Percentiles rank a stretch among this genome's conserved stretches.
Evolutionary conservation across 768 basidiomycete species (phyloP).

Genomic region (Mycena indigotica): DNA sequence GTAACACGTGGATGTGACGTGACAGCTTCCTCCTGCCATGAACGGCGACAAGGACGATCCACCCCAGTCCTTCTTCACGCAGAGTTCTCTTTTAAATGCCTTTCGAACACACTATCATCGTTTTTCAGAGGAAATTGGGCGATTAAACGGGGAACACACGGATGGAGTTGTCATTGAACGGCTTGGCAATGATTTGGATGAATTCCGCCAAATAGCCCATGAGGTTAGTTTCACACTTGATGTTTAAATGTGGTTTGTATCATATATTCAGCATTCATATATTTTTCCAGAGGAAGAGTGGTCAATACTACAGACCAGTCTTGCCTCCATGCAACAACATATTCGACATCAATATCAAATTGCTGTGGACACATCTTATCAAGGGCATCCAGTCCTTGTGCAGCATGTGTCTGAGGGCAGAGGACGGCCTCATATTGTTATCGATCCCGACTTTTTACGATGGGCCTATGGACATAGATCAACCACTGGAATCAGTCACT

Average conservation of each 20-base stretch:
- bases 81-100: not conserved
- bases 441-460: conserved; percentile 26
- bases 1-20: no score
- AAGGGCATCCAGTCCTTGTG: not conserved
- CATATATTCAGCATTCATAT: conserved; percentile 6
- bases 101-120: not conserved
- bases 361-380: not conserved
- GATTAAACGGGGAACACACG: not conserved
- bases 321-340: not conserved
- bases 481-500: conserved; percentile 8
- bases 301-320: not conserved
- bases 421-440: conserved; percentile 30
- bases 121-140: not conserved
- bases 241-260: not conserved
- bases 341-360: not conserved
- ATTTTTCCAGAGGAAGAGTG: conserved; percentile 13
- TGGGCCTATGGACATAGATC: conserved; percentile 23
- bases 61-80: not conserved
- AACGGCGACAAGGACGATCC: no score
- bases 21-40: no score
- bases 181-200: not conserved
- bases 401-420: conserved; percentile 1
- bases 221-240: not conserved
- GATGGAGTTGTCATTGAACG: not conserved
- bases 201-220: not conserved